Evolutionary conservation across 164 flowering plant genomes (phyloP).

Genomic region (Paratinospora sagittata): DNA sequence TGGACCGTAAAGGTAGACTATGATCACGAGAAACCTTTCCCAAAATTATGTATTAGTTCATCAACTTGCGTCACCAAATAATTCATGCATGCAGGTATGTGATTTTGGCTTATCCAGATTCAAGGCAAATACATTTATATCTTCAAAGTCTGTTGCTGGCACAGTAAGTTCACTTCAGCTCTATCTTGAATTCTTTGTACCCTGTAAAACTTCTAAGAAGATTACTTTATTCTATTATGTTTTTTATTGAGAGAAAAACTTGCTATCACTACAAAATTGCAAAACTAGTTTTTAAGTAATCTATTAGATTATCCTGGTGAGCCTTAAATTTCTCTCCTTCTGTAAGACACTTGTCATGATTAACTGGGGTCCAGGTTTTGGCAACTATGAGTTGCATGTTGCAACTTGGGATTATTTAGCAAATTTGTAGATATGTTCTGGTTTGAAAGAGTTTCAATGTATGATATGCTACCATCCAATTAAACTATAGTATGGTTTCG

Average conservation of each 20-base stretch:
- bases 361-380: background rate
- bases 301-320: background rate
- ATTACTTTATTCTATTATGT: background rate
- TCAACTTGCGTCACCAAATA: constrained; percentile 1
- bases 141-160: constrained; percentile 97
- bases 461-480: background rate
- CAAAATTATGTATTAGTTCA: background rate
- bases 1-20: constrained; percentile 83
- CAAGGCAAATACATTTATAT: constrained; percentile 81
- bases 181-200: background rate
- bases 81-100: constrained; percentile 53
- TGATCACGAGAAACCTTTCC: background rate
- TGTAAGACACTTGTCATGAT: background rate
- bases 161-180: constrained; percentile 51
- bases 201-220: background rate
- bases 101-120: constrained; percentile 98
- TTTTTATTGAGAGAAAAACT: background rate
- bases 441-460: background rate
- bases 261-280: background rate
- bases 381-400: background rate
- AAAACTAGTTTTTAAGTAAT: background rate
- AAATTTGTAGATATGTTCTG: background rate
- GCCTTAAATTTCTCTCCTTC: background rate
- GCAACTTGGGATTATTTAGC: background rate
- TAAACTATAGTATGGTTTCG: background rate